These are phyloP conservation scores for Solanum chaucha DNA, from an alignment of 257 asterid genomes.

Conservation along the genomic window DNA sequence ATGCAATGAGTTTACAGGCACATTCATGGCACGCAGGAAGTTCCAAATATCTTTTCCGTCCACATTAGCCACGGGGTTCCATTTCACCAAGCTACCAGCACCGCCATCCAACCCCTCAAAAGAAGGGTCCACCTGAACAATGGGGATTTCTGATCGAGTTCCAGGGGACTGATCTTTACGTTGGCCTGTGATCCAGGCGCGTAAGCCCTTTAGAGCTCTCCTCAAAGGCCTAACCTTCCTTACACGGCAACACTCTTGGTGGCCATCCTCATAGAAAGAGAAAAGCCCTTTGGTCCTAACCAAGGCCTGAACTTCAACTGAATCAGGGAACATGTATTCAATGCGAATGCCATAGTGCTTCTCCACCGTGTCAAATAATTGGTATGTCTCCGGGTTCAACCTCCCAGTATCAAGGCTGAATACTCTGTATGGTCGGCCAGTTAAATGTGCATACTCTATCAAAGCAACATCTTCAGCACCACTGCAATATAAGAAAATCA, in stretches of 20 bases:
- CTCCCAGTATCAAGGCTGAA: conserved; percentile 90
- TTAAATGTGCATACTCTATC: conserved; percentile 72
- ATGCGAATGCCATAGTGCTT: conserved; percentile 63
- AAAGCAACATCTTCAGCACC: conserved; percentile 92
- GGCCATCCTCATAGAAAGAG: conserved; percentile 87
- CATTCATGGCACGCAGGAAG: conserved; percentile 60
- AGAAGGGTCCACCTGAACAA: conserved; percentile 75
- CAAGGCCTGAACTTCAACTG: conserved; percentile 67
- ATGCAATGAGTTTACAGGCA: conserved; percentile 71
- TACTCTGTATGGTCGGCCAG: conserved; percentile 80
- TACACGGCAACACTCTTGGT: conserved; percentile 91
- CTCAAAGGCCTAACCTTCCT: conserved; percentile 74
- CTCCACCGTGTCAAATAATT: conserved; percentile 62
- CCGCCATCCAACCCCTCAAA: conserved; percentile 83
- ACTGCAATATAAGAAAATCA: conserved; percentile 24
- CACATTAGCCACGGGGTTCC: conserved; percentile 77
- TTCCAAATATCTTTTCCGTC: conserved; percentile 65
- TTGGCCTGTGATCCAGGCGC: conserved; percentile 91
- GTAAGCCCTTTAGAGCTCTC: conserved; percentile 70
- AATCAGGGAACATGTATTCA: conserved; percentile 86
- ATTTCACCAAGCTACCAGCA: conserved; percentile 72
- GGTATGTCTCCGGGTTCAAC: conserved; percentile 76
- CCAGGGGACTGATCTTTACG: conserved; percentile 92
- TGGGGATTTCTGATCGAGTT: conserved; percentile 74
- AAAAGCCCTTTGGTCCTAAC: conserved; percentile 81